Base-by-base conservation (phyloP, 352 stramenopile species). In the Phytophthora parvispora region DNA sequence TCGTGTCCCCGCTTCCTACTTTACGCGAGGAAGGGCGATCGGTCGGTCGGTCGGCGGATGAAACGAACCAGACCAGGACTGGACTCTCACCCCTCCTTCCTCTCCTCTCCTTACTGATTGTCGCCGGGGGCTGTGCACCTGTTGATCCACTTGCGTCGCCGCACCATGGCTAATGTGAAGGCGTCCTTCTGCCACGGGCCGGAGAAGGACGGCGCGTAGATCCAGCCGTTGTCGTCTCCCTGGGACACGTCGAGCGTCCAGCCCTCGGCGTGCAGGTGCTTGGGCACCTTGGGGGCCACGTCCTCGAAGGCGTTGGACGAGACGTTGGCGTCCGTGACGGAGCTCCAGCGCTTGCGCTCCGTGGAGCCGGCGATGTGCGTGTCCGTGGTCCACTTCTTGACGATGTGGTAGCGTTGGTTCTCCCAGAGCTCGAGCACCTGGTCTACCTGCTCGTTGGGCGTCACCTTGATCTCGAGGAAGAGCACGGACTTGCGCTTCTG, bases 141-240 rank as follows among this genome's bases (percentile, higher is more conserved):
- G 66, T 95, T 93, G 66, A 94, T 77, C 88, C 88, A 96, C 82
- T 91, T 93, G 65, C 88, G 84, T 73, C 86, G 85, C 31, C 88
- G 83, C 52, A 93, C 88, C 71, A 89, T 91, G 9, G 85, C 85
- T 69, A 93, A 79, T 75, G 86, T 87, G 68, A 91, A 91, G 22
- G 75, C 64, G 48, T 83, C 74, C 56, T 90, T 91, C 69, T 95
- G 87, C 89, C 89, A 96, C 27, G 87, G 87, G 1, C 89, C 87
- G 1, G 78, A 75, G 72, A 95, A 95, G 22, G 80, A 84, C 51
- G 80, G 76, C 38, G 89, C 89, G 67, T 96, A 96, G 73, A 94
- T 87, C 89, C 89, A 96, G 18, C 89, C 89, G 57, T 93, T 86
- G 67, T 89, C 86, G 56, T 95, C 89, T 62, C 89, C 89, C 61